Conservation (phyloP, 2,329 filamentous ascomycete species). For the Exutisphaerella laricina region DNA sequence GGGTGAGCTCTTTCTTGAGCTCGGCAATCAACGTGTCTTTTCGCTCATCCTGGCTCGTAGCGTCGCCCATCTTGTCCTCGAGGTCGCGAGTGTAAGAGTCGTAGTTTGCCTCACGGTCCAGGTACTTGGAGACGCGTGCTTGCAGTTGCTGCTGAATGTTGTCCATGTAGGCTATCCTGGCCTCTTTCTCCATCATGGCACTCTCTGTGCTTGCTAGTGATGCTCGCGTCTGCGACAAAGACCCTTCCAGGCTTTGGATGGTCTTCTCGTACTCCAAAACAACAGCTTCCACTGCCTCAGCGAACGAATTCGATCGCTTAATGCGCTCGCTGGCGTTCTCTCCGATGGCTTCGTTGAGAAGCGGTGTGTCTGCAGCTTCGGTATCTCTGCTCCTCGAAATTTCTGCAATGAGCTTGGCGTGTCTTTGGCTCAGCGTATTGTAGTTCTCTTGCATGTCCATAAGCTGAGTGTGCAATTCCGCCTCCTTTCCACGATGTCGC, state of each 20-base stretch:
- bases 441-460: constrained; percentile 94
- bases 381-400: constrained; percentile 79
- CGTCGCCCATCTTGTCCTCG: constrained; percentile 82
- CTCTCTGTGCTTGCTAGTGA: constrained; percentile 82
- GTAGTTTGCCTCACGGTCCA: constrained; percentile 85
- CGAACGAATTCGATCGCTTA: constrained; percentile 92
- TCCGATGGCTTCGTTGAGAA: constrained; percentile 58
- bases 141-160: constrained; percentile 89
- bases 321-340: constrained; percentile 80
- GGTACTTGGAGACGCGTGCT: constrained; percentile 80
- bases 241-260: constrained; percentile 87
- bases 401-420: constrained; percentile 92
- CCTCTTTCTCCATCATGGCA: constrained; percentile 83
- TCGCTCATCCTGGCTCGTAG: constrained; percentile 87
- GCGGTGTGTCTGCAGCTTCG: constrained; percentile 51
- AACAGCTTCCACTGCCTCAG: constrained; percentile 90
- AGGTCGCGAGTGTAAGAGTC: constrained; percentile 90
- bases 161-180: constrained; percentile 86
- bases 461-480: constrained; percentile 87
- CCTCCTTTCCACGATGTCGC: constrained; percentile 58
- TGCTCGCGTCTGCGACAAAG: constrained; percentile 78
- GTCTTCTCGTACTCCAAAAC: constrained; percentile 98
- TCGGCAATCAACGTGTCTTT: constrained; percentile 79
- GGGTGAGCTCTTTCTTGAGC: constrained; percentile 82
- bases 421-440: constrained; percentile 79